Conservation (phyloP, 2,329 filamentous ascomycete genomes). For the Mycogone perniciosa region DNA sequence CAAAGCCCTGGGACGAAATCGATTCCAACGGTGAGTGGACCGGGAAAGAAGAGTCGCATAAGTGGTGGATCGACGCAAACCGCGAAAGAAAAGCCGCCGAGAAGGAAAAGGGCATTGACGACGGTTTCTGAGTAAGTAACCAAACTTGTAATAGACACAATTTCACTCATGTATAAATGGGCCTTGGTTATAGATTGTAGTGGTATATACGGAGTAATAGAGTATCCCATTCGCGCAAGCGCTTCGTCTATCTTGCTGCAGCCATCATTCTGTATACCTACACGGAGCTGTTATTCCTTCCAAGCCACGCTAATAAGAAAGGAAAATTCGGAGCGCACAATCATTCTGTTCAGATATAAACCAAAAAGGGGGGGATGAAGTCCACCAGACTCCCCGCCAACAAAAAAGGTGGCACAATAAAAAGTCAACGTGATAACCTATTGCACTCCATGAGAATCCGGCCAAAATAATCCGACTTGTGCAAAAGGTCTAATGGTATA, state of each 20-base stretch:
- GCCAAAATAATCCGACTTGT: not conserved
- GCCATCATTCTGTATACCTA: conserved; percentile 12
- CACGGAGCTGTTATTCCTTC: not conserved
- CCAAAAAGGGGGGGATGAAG: too few relatives aligned
- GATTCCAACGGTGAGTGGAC: conserved; percentile 37
- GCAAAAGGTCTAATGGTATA: not conserved
- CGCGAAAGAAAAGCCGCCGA: conserved; percentile 37
- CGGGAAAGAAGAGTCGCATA: conserved; percentile 42
- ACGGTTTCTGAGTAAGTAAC: conserved; percentile 14
- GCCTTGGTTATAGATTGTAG: not conserved
- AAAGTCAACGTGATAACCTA: not conserved
- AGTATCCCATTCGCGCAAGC: conserved; percentile 7
- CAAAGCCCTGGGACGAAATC: conserved; percentile 56
- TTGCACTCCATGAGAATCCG: not conserved
- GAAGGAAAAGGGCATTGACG: conserved; percentile 30
- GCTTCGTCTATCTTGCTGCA: conserved; percentile 10
- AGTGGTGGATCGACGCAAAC: conserved; percentile 51
- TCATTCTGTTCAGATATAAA: conserved; percentile 13
- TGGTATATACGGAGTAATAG: conserved; percentile 1
- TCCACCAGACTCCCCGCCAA: conserved; percentile 1
- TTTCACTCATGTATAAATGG: not conserved
- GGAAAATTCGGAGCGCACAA: not conserved
- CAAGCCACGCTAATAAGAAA: not conserved
- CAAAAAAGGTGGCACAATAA: not conserved
- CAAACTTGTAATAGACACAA: not conserved